Percentiles rank a stretch among this genome's conserved stretches.
Conservation (phyloP, 768 basidiomycete genomes). For the Atractiella rhizophila region DNA sequence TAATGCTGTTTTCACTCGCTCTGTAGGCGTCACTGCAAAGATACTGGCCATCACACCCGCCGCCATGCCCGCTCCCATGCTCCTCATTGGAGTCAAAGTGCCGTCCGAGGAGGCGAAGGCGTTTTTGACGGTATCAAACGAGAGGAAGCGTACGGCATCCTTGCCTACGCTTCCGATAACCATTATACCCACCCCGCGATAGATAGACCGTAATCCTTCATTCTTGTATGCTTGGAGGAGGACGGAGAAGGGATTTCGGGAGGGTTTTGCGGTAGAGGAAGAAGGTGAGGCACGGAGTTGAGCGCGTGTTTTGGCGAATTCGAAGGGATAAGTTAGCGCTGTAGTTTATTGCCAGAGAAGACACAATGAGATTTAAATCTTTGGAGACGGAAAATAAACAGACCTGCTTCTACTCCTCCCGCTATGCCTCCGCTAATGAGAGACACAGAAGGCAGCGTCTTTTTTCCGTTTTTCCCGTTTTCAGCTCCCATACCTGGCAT, state of each 20-base stretch:
- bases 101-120: constrained; percentile 2
- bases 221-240: not conserved
- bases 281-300: not conserved
- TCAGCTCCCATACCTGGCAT: not conserved
- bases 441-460: not conserved
- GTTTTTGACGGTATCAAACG: constrained; percentile 6
- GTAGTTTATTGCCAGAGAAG: not conserved
- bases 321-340: constrained; percentile 3
- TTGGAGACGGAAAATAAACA: not conserved
- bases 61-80: constrained; percentile 4
- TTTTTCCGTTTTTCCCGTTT: not conserved
- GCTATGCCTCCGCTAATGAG: constrained; percentile 5
- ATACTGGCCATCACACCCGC: constrained; percentile 3
- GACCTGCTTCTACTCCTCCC: constrained; percentile 2
- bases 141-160: constrained; percentile 7
- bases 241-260: constrained; percentile 4
- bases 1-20: constrained; percentile 4
- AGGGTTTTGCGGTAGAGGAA: not conserved
- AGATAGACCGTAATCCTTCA: constrained; percentile 5
- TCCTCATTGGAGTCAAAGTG: constrained; percentile 1
- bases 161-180: constrained; percentile 4
- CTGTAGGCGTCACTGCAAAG: constrained; percentile 2
- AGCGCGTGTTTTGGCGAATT: constrained; percentile 6
- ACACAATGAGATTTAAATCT: not conserved
- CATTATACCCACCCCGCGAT: not conserved